A percentile compares a stretch with the other conserved stretches of the same genome.
Conservation (phyloP, 129 eudicot genomes). For the Chrysanthemum makinoi region DNA sequence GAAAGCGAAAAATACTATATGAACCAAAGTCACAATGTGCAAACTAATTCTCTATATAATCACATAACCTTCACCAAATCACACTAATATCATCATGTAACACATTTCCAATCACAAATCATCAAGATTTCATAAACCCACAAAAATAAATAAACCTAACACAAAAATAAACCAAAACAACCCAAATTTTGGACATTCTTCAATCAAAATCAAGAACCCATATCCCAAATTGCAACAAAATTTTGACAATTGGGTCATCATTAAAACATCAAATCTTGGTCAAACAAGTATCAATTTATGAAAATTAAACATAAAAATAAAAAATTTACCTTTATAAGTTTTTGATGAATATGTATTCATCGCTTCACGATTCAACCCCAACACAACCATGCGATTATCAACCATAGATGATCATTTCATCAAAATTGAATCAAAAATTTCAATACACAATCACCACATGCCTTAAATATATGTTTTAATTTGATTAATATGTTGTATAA, state of each 20-base stretch:
- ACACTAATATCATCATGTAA: constrained; percentile 7
- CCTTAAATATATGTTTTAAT: too few relatives aligned
- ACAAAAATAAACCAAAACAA: too few relatives aligned
- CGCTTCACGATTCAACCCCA: too few relatives aligned
- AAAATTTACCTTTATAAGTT: constrained; percentile 27
- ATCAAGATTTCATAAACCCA: constrained; percentile 22
- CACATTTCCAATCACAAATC: constrained; percentile 17
- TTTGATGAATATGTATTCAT: too few relatives aligned
- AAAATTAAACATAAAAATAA: neutral
- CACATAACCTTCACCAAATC: neutral
- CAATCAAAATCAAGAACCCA: constrained; percentile 16
- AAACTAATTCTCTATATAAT: neutral
- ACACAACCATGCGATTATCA: too few relatives aligned
- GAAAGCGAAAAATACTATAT: neutral
- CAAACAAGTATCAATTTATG: constrained; percentile 19
- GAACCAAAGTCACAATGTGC: too few relatives aligned
- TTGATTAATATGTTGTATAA: too few relatives aligned
- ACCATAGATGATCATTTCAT: too few relatives aligned
- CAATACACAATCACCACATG: too few relatives aligned
- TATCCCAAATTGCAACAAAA: constrained; percentile 18
- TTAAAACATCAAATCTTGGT: constrained; percentile 9
- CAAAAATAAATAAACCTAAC: neutral
- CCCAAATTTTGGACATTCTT: constrained; percentile 5
- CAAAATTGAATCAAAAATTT: too few relatives aligned
- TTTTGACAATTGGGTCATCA: neutral